These are phyloP conservation scores for Hymenoscyphus fraxineus DNA, from an alignment of 2,329 filamentous ascomycete species.

Conservation along the genomic window DNA sequence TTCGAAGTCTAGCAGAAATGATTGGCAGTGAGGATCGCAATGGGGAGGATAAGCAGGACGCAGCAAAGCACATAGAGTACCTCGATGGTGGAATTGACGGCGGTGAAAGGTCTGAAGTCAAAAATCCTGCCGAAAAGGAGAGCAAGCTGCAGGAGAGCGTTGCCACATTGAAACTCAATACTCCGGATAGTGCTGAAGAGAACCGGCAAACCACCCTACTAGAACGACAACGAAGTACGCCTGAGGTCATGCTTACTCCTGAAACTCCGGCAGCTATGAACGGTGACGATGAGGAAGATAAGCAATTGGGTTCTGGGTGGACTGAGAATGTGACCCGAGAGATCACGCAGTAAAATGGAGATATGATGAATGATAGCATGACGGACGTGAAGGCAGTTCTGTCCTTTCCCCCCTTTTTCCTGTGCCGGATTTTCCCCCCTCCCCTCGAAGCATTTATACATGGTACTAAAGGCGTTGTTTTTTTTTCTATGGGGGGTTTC, in stretches of 20 bases:
- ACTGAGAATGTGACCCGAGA: constrained; percentile 16
- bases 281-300: constrained; percentile 24
- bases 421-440: background rate
- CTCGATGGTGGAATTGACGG: constrained; percentile 12
- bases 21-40: constrained; percentile 65
- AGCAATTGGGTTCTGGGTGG: constrained; percentile 29
- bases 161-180: constrained; percentile 27
- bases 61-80: constrained; percentile 30
- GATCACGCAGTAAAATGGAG: constrained; percentile 23
- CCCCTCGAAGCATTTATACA: background rate
- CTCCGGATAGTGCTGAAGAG: background rate
- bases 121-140: constrained; percentile 11
- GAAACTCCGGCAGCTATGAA: constrained; percentile 25
- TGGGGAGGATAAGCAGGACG: constrained; percentile 29
- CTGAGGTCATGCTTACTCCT: constrained; percentile 31
- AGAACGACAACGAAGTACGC: constrained; percentile 21
- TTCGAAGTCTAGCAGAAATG: constrained; percentile 79
- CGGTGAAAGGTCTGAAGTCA: constrained; percentile 16
- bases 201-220: constrained; percentile 16
- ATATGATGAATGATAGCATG: constrained; percentile 21
- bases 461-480: constrained; percentile 1
- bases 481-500: background rate
- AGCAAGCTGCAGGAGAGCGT: constrained; percentile 27
- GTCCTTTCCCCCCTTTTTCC: background rate
- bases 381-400: constrained; percentile 7